These are phyloP conservation scores for Elongisporangium undulatum DNA, from an alignment of 352 stramenopile species.

Conservation along the genomic window DNA sequence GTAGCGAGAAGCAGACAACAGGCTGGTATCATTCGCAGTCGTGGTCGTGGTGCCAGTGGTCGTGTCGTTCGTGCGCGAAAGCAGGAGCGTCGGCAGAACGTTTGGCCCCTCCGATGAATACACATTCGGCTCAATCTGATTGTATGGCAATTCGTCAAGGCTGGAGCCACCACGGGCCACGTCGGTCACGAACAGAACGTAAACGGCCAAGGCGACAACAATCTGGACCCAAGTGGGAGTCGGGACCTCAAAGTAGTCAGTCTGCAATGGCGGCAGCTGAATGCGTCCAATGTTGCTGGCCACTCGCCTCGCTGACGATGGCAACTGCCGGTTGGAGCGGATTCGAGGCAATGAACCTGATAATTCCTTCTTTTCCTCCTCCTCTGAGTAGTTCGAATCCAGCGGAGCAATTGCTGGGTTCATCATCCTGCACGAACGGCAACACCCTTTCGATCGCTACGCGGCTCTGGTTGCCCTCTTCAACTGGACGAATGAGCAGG, in stretches of 20 bases:
- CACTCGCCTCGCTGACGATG: not conserved
- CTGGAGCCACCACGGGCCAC: conserved; percentile 29
- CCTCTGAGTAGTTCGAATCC: not conserved
- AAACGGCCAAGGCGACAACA: conserved; percentile 29
- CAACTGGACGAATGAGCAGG: not conserved
- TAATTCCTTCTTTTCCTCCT: not conserved
- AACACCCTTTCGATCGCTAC: too few species aligned
- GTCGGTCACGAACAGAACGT: conserved; percentile 41
- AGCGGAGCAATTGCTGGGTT: not conserved
- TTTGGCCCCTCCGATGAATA: conserved; percentile 40
- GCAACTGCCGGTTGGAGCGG: not conserved
- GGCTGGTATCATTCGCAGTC: conserved; percentile 4
- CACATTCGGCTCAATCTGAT: conserved; percentile 46
- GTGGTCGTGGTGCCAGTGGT: conserved; percentile 12
- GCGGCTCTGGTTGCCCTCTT: too few species aligned
- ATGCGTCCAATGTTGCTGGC: not conserved
- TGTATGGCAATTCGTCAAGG: conserved; percentile 31
- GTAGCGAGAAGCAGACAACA: conserved; percentile 20
- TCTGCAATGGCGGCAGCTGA: conserved; percentile 3
- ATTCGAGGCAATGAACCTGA: not conserved
- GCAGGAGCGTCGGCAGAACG: conserved; percentile 17
- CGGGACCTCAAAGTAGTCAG: conserved; percentile 15
- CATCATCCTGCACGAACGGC: not conserved
- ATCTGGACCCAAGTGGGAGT: conserved; percentile 19
- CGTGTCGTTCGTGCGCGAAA: conserved; percentile 13